Evolutionary conservation across 441 rosid genomes (phyloP).

Genomic region (Syzygium syzygioides): DNA sequence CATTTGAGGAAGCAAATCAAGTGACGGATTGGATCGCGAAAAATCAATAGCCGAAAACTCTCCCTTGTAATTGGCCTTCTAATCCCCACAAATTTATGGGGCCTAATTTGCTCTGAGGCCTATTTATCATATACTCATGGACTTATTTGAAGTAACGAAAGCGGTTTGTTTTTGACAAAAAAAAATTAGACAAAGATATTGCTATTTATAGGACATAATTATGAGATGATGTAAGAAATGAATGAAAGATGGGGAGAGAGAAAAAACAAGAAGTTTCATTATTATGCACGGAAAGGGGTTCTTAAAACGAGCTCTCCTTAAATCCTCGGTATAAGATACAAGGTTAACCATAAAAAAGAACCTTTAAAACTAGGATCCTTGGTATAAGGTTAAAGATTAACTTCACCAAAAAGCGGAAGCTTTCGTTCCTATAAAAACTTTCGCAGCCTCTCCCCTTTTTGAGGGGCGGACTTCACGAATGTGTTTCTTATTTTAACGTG

Average conservation of each 20-base stretch:
- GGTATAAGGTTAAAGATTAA: too few relatives aligned
- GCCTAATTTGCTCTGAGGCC: neutral
- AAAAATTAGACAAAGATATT: neutral
- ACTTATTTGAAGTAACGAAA: neutral
- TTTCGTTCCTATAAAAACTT: too few relatives aligned
- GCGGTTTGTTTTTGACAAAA: neutral
- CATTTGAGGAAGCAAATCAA: neutral
- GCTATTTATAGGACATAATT: neutral
- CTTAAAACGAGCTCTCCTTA: neutral
- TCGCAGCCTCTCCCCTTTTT: rapidly evolving
- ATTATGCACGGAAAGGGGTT: neutral
- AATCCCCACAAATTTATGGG: neutral
- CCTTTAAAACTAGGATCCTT: too few relatives aligned
- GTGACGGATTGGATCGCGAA: rapidly evolving
- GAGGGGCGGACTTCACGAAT: rapidly evolving
- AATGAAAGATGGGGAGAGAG: neutral
- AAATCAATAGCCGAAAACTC: rapidly evolving
- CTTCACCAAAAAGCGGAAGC: too few relatives aligned
- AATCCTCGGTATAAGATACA: too few relatives aligned
- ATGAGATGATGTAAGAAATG: neutral
- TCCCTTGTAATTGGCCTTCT: neutral
- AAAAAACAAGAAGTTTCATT: neutral
- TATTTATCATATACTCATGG: rapidly evolving
- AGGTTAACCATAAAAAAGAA: too few relatives aligned
- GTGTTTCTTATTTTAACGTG: rapidly evolving